These are phyloP conservation scores for Eustoma russellianum DNA, from an alignment of 257 asterid species.

Conservation along the genomic window DNA sequence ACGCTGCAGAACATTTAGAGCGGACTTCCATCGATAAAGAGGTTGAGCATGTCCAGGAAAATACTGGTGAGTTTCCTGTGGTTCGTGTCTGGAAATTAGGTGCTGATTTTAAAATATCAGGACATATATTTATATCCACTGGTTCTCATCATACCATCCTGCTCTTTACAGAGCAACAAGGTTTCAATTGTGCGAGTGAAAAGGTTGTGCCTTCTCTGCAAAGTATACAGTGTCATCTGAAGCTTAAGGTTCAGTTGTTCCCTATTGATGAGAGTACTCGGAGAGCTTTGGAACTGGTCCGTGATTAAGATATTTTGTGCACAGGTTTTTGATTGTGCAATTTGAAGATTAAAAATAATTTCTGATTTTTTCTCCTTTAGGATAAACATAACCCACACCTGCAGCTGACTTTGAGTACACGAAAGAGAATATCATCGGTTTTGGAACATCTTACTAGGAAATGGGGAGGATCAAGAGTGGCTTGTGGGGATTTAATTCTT, in stretches of 20 bases:
- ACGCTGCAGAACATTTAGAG: constrained; percentile 98
- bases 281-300: constrained; percentile 79
- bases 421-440: constrained; percentile 85
- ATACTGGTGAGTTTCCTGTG: constrained; percentile 37
- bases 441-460: constrained; percentile 87
- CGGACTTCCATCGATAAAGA: constrained; percentile 61
- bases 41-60: constrained; percentile 38
- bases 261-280: constrained; percentile 86
- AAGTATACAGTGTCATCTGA: constrained; percentile 40
- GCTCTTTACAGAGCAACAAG: constrained; percentile 37
- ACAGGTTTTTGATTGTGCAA: constrained; percentile 4
- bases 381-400: constrained; percentile 81
- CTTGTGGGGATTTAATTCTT: constrained; percentile 57
- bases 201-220: constrained; percentile 35
- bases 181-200: constrained; percentile 39
- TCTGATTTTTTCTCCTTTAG: constrained; percentile 28
- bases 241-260: constrained; percentile 91
- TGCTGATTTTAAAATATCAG: neutral
- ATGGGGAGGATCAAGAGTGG: constrained; percentile 66
- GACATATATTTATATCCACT: neutral
- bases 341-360: neutral
- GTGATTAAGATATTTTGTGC: constrained; percentile 10
- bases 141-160: constrained; percentile 11
- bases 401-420: constrained; percentile 80
- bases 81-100: neutral